Base-by-base conservation (phyloP, 352 stramenopile species). In the Phytophthora sp. region DNA sequence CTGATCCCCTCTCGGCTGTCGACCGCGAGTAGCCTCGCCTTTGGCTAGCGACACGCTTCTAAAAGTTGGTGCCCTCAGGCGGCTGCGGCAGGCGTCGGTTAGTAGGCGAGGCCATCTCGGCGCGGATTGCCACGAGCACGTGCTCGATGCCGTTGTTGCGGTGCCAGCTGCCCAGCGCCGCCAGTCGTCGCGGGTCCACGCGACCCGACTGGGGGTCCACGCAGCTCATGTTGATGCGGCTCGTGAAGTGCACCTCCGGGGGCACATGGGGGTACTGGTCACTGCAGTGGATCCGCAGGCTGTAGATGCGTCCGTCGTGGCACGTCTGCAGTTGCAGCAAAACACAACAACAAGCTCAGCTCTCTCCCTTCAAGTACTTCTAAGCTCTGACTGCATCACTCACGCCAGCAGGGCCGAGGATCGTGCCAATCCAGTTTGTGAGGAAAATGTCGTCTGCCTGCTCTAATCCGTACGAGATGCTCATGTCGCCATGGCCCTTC, bases 381-480 rank as follows among this genome's bases (percentile, higher is more conserved):
- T 17, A 32, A 51, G 32, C 7, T 24, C 20, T 39, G 7, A n/a
- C 39, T 54, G 66, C 23, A 23, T 8, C 15, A 89, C 80, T 88
- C 82, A 99, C 96, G 58, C 93, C 94, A 55, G 89, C 89, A 52
- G 96, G 96, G 56, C 97, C 97, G 12, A 99, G 88, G 75, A 99
- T 99, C 30, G 95, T 97, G 61, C 94, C 97, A 74, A 99, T 98
- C 97, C 97, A 99, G 71, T 98, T 96, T 66, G 92, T 97, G 59
- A 99, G 87, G 79, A 99, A 99, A 68, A 98, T 99, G 81, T 99
- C 97, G 59, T 97, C 94, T 43, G 84, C 84, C 71, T 99, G 92
- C 54, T 98, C 95, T 41, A 99, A 84, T 35, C 97, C 97, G 62
- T 97, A 97, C 76, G 87, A 97, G 51, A 97, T 96, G 76, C 88